Percentiles rank a stretch among this genome's conserved stretches.
phyloP scores from a whole-genome alignment of 345 rosid species.

The Excoecaria cochinchinensis region DNA sequence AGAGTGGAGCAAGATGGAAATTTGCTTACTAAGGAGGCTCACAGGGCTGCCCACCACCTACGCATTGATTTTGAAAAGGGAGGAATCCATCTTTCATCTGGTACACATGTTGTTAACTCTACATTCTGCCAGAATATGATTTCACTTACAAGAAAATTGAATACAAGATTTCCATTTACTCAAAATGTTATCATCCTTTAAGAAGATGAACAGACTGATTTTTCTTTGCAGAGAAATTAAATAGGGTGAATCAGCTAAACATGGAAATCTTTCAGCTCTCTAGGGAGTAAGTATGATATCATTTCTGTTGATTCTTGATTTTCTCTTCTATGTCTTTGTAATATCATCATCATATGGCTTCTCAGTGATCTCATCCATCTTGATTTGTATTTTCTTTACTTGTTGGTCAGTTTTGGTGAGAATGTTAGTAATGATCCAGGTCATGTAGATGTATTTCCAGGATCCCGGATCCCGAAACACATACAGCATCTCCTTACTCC shows the following conservation, averaged over 20 bases:
- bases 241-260: conserved; percentile 71
- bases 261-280: conserved; percentile 56
- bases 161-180: conserved; percentile 10
- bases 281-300: conserved; percentile 59
- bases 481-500: conserved; percentile 65
- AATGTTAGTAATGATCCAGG: conserved; percentile 78
- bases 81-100: conserved; percentile 81
- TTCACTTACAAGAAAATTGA: conserved; percentile 9
- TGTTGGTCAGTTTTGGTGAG: conserved; percentile 62
- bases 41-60: conserved; percentile 71
- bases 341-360: neutral
- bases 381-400: conserved; percentile 14
- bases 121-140: conserved; percentile 6
- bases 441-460: conserved; percentile 79
- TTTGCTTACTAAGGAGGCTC: conserved; percentile 72
- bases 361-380: conserved; percentile 14
- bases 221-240: conserved; percentile 65
- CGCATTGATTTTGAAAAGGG: conserved; percentile 87
- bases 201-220: conserved; percentile 8
- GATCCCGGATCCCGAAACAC: conserved; percentile 63
- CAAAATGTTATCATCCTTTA: neutral
- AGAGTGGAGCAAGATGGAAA: conserved; percentile 70
- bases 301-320: conserved; percentile 3
- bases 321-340: neutral
- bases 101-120: conserved; percentile 34